phyloP scores from a whole-genome alignment of 306 rosid species.

The Dryas octopetala region DNA sequence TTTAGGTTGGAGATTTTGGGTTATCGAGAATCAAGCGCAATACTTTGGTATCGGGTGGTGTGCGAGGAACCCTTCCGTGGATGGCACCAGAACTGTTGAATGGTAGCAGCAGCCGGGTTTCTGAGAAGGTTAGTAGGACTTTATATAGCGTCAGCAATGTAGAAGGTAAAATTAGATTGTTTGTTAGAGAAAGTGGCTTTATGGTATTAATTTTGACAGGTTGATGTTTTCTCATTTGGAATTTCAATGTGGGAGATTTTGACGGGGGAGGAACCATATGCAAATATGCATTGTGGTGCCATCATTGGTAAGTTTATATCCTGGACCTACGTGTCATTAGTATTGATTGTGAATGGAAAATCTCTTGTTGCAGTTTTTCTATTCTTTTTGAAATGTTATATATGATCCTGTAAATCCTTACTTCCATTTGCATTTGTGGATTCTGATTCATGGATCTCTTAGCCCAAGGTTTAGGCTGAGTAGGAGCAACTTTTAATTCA shows the following conservation, averaged over 20 bases:
- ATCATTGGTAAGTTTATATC: slow-evolving; percentile 33
- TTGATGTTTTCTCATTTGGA: slow-evolving; percentile 36
- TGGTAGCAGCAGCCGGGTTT: slow-evolving; percentile 37
- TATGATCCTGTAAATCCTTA: too few relatives aligned
- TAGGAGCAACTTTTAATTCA: not conserved
- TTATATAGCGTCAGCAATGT: not conserved
- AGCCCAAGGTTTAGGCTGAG: not conserved
- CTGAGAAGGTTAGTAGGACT: slow-evolving; percentile 35
- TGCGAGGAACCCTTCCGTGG: slow-evolving; percentile 41
- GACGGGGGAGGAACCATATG: slow-evolving; percentile 41
- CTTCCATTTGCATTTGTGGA: not conserved
- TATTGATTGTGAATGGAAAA: not conserved
- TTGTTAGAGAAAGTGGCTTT: not conserved
- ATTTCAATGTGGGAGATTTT: slow-evolving; percentile 42
- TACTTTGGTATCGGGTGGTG: slow-evolving; percentile 41
- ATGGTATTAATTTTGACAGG: slow-evolving; percentile 25
- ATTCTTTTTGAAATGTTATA: not conserved
- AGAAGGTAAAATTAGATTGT: not conserved
- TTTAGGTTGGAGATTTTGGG: slow-evolving; percentile 36
- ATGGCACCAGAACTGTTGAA: slow-evolving; percentile 38
- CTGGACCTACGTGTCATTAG: not conserved
- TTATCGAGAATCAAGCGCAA: slow-evolving; percentile 37
- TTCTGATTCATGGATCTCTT: not conserved
- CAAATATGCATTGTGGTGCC: slow-evolving; percentile 42
- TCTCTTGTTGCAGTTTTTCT: not conserved